These are phyloP conservation scores for Diaporthe longicolla DNA, from an alignment of 2,329 filamentous ascomycete species.

Conservation along the genomic window DNA sequence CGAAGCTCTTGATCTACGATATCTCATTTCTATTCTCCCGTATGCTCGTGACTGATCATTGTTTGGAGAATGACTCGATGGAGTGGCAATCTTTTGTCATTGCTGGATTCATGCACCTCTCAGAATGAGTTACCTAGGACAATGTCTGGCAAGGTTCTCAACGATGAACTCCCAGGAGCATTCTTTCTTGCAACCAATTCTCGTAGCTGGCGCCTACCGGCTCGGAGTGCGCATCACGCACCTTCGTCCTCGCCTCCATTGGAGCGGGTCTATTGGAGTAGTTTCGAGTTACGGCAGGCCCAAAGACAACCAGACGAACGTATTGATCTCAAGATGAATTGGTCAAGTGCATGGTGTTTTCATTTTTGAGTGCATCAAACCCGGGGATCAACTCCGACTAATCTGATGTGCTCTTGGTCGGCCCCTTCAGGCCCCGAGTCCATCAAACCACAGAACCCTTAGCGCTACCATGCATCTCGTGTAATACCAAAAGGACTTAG, in stretches of 20 bases:
- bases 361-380: constrained; percentile 37
- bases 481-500: constrained; percentile 9
- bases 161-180: background rate
- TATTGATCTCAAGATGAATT: background rate
- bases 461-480: constrained; percentile 20
- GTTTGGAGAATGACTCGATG: background rate
- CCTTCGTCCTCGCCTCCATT: constrained; percentile 88
- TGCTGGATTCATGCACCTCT: background rate
- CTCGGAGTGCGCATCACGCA: constrained; percentile 91
- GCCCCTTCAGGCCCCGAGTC: constrained; percentile 29
- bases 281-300: background rate
- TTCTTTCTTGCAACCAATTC: background rate
- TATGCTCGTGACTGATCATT: background rate
- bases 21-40: background rate
- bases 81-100: background rate
- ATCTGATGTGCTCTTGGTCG: constrained; percentile 35
- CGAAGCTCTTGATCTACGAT: background rate
- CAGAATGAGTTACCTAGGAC: background rate
- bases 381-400: constrained; percentile 30
- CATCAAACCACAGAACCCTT: constrained; percentile 37
- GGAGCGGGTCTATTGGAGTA: constrained; percentile 81
- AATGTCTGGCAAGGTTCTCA: background rate
- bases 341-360: constrained; percentile 40
- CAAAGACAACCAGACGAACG: background rate
- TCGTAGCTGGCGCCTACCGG: constrained; percentile 68